phyloP scores from a whole-genome alignment of 257 asterid genomes.

The Lavandula angustifolia region DNA sequence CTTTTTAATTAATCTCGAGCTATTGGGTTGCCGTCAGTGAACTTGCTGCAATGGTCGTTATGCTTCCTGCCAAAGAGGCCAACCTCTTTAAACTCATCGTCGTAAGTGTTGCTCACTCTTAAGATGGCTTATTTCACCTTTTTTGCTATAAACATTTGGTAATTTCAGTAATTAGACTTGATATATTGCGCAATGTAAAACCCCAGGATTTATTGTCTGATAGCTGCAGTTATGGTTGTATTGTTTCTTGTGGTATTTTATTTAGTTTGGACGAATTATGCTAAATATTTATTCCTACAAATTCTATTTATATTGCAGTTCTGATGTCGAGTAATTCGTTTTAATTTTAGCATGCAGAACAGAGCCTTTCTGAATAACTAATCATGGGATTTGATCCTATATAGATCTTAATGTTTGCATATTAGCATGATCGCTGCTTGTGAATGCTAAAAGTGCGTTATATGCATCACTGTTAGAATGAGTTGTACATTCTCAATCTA shows the following conservation, averaged over 20 bases:
- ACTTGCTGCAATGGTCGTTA: conserved; percentile 67
- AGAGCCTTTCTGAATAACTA: too few species aligned
- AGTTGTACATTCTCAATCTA: too few species aligned
- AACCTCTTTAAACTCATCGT: conserved; percentile 98
- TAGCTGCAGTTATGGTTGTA: conserved; percentile 7
- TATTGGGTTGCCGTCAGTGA: conserved; percentile 24
- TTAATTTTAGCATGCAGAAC: too few species aligned
- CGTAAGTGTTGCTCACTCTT: conserved; percentile 51
- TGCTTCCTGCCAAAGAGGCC: conserved; percentile 98
- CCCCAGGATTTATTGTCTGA: conserved; percentile 44
- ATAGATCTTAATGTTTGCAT: not conserved
- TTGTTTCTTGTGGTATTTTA: not conserved
- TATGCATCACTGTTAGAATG: too few species aligned
- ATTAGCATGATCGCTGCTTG: not conserved
- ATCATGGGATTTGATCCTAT: too few species aligned
- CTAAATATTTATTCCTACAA: not conserved
- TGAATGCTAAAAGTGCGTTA: too few species aligned
- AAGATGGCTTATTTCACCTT: conserved; percentile 7
- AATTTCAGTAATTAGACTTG: conserved; percentile 14
- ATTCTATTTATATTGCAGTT: conserved; percentile 1
- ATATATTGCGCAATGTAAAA: conserved; percentile 30
- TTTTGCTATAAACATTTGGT: conserved; percentile 20
- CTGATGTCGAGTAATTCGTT: too few species aligned
- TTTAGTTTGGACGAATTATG: conserved; percentile 8
- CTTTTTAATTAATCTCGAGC: conserved; percentile 21